phyloP scores from a whole-genome alignment of 768 basidiomycete species.

The Suillus subalutaceus region DNA sequence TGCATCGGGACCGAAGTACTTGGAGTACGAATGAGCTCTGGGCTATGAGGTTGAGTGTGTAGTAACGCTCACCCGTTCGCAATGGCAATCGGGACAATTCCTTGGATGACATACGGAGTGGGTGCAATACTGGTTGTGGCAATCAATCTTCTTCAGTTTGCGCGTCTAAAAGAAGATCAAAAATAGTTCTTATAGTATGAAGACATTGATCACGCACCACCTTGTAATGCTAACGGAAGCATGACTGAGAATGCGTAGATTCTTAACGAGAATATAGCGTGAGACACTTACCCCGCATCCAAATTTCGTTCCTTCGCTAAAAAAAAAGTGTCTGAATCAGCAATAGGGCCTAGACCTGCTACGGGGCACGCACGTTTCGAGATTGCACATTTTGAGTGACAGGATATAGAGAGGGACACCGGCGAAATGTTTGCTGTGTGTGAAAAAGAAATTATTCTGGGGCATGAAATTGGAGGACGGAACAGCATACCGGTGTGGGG shows the following conservation, averaged over 20 bases:
- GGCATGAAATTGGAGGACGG: slow-evolving; percentile 4
- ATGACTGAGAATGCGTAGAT: slow-evolving; percentile 12
- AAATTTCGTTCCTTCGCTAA: slow-evolving; percentile 73
- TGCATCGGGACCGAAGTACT: slow-evolving; percentile 76
- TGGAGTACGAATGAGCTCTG: slow-evolving; percentile 14
- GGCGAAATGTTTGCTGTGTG: slow-evolving; percentile 15
- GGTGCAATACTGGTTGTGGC: slow-evolving; percentile 39
- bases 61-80: slow-evolving; percentile 42
- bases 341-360: slow-evolving; percentile 18
- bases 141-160: slow-evolving; percentile 38
- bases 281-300: slow-evolving; percentile 61
- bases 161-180: slow-evolving; percentile 33
- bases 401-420: slow-evolving; percentile 11
- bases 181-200: slow-evolving; percentile 33
- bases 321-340: slow-evolving; percentile 29
- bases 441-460: slow-evolving; percentile 5
- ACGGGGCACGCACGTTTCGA: slow-evolving; percentile 48
- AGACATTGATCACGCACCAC: slow-evolving; percentile 54
- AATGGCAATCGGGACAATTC: slow-evolving; percentile 45
- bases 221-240: slow-evolving; percentile 60
- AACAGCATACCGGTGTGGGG: slow-evolving; percentile 22
- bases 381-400: slow-evolving; percentile 51
- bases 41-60: slow-evolving; percentile 13
- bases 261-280: slow-evolving; percentile 19
- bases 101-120: slow-evolving; percentile 43